Evolutionary conservation across 2,329 filamentous ascomycete genomes (phyloP), one percentile per base, ranked within the genome.

Genomic region (Amauroascus niger): DNA sequence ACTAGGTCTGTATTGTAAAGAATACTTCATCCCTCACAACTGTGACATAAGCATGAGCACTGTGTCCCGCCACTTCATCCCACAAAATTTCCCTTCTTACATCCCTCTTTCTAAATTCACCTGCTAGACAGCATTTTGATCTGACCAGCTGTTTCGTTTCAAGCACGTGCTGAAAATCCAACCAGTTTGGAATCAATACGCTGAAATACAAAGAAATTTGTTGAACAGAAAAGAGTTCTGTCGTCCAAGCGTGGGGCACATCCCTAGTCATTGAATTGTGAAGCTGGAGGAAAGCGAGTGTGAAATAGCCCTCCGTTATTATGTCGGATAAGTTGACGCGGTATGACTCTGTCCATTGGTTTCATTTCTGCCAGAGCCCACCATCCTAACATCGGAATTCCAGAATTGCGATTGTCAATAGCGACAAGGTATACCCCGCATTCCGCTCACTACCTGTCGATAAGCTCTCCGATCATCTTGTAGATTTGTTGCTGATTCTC

Each of bases 341-440:
- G 89, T 95, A 83, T 64, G 83, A 45, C 24, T 30, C 8, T 40
- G 26, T 33, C 9, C 5, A 22, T 33, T n/a, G 24, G 18, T 39
- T 26, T 45, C 3, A 35, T 11, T 13, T 18, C 30, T n/a, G 33
- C 33, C 14, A 5, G 11, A 3, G 46, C 2, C 1, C 7, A 18
- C 14, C 11, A 6, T 47, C n/a, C 33, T 53, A 47, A 53, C 39
- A 22, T n/a, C 24, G 28, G 6, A 37, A 46, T 51, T 33, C 11
- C 68, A 94, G 93, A 86, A 90, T 98, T 76, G 93, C 93, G 67
- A 98, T 98, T 77, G 88, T 98, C 78, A 97, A 91, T 75, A 86
- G 81, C 71, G 93, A 98, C 84, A 97, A 98, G 84, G 88, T 93
- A 68, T 65, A 64, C 64, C 62, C 66, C 63, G 59, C 61, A 65